Percentiles rank a stretch among this genome's conserved stretches.
phyloP scores from a whole-genome alignment of 495 filamentous ascomycete species.

The Thermothielavioides terrestris region DNA sequence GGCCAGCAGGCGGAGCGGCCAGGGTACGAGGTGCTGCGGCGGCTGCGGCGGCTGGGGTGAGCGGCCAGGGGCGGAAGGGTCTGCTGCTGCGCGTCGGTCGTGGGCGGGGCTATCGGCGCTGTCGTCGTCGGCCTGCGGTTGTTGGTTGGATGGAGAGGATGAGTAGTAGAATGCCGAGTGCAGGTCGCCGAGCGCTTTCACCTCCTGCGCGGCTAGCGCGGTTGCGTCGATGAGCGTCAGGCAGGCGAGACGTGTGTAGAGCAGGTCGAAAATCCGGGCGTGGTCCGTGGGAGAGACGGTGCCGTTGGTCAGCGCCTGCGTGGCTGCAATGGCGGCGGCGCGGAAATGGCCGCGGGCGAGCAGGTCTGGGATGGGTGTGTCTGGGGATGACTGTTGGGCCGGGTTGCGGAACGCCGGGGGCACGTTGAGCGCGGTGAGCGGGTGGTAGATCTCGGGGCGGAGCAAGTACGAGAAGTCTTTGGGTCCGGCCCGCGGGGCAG shows the following conservation, averaged over 20 bases:
- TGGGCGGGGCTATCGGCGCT: no score
- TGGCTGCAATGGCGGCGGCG: constrained; percentile 63
- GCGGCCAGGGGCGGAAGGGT: no score
- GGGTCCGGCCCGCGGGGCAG: constrained; percentile 21
- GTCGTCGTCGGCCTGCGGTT: no score
- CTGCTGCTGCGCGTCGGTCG: no score
- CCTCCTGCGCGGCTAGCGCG: constrained; percentile 73
- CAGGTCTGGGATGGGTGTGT: constrained; percentile 45
- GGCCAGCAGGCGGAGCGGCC: constrained; percentile 74
- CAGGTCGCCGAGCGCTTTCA: constrained; percentile 73
- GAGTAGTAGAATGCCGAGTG: constrained; percentile 56
- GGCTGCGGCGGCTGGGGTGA: neutral
- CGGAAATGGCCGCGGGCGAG: constrained; percentile 56
- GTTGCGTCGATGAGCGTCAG: constrained; percentile 63
- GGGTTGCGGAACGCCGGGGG: constrained; percentile 54
- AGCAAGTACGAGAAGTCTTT: constrained; percentile 77
- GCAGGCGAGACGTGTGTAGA: constrained; percentile 77
- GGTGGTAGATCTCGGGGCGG: constrained; percentile 71
- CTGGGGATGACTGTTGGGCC: constrained; percentile 34
- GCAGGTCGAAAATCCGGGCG: constrained; percentile 59
- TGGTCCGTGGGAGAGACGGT: constrained; percentile 46
- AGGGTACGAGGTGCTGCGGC: constrained; percentile 60
- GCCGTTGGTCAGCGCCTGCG: constrained; percentile 49
- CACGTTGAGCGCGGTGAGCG: constrained; percentile 56
- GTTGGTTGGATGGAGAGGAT: neutral